Evolutionary conservation across 2,329 filamentous ascomycete genomes (phyloP).

Genomic region (Cercospora sesami): DNA sequence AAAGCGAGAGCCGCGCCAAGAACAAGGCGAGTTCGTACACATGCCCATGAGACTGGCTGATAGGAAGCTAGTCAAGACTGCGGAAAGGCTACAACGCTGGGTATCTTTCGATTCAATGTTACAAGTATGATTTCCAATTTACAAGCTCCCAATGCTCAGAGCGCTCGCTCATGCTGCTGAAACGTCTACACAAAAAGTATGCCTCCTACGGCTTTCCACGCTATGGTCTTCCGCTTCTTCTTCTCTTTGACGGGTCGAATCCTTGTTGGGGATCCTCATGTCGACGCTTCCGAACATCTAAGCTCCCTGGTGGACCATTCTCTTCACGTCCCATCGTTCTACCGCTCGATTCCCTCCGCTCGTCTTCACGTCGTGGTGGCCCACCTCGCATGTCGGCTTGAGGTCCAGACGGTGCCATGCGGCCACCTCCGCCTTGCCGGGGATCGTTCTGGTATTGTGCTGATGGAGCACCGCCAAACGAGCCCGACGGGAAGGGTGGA

Average conservation of each 20-base stretch:
- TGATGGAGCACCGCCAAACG: constrained; percentile 15
- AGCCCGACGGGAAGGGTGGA: constrained; percentile 19
- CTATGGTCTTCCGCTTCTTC: constrained; percentile 28
- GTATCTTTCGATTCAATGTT: constrained; percentile 3
- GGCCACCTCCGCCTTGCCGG: constrained; percentile 23
- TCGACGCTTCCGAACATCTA: constrained; percentile 33
- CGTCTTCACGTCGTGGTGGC: constrained; percentile 26
- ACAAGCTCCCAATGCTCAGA: background rate
- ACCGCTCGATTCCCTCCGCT: constrained; percentile 22
- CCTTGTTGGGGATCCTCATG: constrained; percentile 31
- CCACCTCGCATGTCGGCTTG: constrained; percentile 27
- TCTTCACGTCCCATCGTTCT: constrained; percentile 25
- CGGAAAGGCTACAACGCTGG: background rate
- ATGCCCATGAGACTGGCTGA: background rate
- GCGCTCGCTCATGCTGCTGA: background rate
- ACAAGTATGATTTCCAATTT: background rate
- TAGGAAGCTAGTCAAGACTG: background rate
- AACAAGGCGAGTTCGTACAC: background rate
- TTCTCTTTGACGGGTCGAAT: constrained; percentile 31
- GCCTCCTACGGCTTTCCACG: background rate
- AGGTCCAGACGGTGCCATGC: constrained; percentile 19
- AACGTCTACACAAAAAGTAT: background rate
- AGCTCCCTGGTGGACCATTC: constrained; percentile 11
- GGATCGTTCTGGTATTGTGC: constrained; percentile 29
- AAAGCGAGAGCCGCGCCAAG: background rate